Evolutionary conservation across 2,329 filamentous ascomycete genomes (phyloP).

Genomic region (Penicillium sp.): DNA sequence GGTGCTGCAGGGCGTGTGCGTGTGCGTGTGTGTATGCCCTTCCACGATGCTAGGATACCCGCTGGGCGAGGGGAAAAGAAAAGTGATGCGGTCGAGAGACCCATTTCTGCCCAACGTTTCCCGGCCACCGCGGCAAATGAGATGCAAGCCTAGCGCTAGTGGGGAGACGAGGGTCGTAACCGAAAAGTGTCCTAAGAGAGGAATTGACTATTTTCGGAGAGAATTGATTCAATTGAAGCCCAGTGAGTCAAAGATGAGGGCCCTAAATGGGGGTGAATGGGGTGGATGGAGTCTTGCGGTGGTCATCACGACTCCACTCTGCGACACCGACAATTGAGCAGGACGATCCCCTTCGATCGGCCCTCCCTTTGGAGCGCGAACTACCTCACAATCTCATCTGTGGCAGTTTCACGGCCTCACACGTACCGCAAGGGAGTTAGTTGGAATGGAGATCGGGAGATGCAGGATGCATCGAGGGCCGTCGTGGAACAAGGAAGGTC

Average conservation of each 20-base stretch:
- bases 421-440: constrained; percentile 14
- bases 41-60: constrained; percentile 6
- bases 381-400: background rate
- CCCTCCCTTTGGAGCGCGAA: background rate
- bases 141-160: constrained; percentile 27
- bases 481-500: constrained; percentile 13
- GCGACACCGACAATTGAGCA: constrained; percentile 31
- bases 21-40: constrained; percentile 6
- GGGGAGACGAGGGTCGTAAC: constrained; percentile 24
- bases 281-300: constrained; percentile 13
- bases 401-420: background rate
- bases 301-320: constrained; percentile 21
- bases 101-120: constrained; percentile 35
- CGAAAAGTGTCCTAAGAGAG: constrained; percentile 11
- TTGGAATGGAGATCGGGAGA: constrained; percentile 20
- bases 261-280: constrained; percentile 4
- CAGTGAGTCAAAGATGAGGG: constrained; percentile 6
- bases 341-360: constrained; percentile 13
- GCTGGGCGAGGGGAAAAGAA: constrained; percentile 10
- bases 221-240: constrained; percentile 5
- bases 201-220: background rate
- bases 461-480: constrained; percentile 14
- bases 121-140: constrained; percentile 30
- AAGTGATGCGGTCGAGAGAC: constrained; percentile 26
- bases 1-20: constrained; percentile 12